phyloP scores from a whole-genome alignment of 805 yeast species.

The Scheffersomyces stipitis region DNA sequence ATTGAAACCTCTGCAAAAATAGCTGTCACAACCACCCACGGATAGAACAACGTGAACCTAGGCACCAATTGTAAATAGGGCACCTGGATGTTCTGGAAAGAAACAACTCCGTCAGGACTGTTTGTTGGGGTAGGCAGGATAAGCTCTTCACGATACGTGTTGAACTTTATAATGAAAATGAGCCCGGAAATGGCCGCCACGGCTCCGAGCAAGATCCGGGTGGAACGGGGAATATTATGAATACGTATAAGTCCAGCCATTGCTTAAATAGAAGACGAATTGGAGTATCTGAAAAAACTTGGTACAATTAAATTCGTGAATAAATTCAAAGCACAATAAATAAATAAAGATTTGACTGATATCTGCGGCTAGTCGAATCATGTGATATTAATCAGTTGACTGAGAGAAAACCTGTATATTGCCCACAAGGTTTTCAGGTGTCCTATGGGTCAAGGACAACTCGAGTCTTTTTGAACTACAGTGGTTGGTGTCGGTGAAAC shows the following conservation, averaged over 20 bases:
- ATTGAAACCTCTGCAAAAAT: slow-evolving; percentile 62
- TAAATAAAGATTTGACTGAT: no score
- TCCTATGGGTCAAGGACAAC: no score
- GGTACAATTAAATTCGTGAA: no score
- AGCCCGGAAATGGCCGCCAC: slow-evolving; percentile 40
- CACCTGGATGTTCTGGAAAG: slow-evolving; percentile 44
- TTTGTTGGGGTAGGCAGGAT: slow-evolving; percentile 12
- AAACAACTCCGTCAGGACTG: slow-evolving; percentile 7
- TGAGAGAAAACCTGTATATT: no score
- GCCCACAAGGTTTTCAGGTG: no score
- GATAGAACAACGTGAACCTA: slow-evolving; percentile 49
- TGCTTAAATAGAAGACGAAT: neutral
- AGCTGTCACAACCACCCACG: slow-evolving; percentile 64
- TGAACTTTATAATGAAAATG: slow-evolving; percentile 43
- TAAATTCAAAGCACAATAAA: no score
- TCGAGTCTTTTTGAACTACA: no score
- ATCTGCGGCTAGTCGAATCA: no score
- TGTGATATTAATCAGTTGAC: no score
- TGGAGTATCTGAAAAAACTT: no score
- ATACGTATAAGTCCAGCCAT: neutral
- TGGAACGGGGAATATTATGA: slow-evolving; percentile 42
- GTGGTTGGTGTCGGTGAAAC: no score
- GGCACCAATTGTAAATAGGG: slow-evolving; percentile 70
- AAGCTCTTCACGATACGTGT: slow-evolving; percentile 23
- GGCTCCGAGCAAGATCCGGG: slow-evolving; percentile 43